These are phyloP conservation scores for Citrullus mucosospermus DNA, from an alignment of 306 rosid genomes.

Conservation along the genomic window DNA sequence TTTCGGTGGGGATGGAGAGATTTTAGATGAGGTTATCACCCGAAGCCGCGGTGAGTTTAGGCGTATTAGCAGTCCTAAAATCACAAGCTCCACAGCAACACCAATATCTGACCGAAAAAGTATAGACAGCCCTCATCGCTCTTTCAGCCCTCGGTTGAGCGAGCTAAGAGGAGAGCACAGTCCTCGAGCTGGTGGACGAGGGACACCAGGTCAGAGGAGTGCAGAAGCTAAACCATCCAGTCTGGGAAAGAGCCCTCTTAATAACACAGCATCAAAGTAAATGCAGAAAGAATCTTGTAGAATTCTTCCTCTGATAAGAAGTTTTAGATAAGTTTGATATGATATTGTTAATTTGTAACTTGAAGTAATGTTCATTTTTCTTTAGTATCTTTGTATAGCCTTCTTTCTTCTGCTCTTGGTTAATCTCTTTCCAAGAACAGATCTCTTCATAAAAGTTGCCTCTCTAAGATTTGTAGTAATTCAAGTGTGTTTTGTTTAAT, in stretches of 20 bases:
- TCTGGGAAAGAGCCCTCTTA: constrained; percentile 62
- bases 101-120: constrained; percentile 32
- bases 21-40: constrained; percentile 72
- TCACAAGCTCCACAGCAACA: constrained; percentile 70
- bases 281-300: constrained; percentile 7
- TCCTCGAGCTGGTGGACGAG: constrained; percentile 56
- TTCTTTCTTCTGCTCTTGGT: neutral
- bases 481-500: constrained; percentile 1
- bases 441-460: constrained; percentile 9
- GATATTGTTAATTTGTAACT: constrained; percentile 1
- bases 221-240: constrained; percentile 36
- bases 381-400: constrained; percentile 4
- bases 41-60: constrained; percentile 93
- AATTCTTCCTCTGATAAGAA: constrained; percentile 5
- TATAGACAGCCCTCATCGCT: constrained; percentile 37
- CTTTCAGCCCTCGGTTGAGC: constrained; percentile 44
- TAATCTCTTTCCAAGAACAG: constrained; percentile 3
- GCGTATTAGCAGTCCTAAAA: constrained; percentile 65
- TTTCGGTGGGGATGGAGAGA: constrained; percentile 52
- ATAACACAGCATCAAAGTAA: constrained; percentile 23
- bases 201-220: constrained; percentile 39
- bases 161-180: constrained; percentile 48
- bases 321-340: constrained; percentile 13
- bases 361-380: neutral
- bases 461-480: neutral